Base-by-base conservation (phyloP, 2,329 filamentous ascomycete species). In the Arthrobotrys sphaeroides region DNA sequence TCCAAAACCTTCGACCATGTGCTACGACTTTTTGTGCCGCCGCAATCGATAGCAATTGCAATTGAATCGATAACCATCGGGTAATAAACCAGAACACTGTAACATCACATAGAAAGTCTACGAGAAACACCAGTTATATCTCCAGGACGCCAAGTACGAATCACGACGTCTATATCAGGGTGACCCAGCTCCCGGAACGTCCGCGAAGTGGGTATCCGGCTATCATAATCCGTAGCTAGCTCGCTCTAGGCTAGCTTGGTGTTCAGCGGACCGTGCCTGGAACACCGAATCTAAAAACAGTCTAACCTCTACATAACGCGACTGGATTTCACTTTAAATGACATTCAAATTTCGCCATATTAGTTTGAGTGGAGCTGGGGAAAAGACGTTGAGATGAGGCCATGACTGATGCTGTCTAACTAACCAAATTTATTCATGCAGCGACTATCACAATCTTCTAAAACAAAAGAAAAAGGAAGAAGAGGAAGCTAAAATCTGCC, bases 321-420 rank as follows among this genome's bases (percentile, higher is more conserved):
- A 40, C 60, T 59, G 45, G 67, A 67, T 62, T 68, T 74, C 36
- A 57, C 61, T 55, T 68, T 67, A 51, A n/a, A 74, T 74, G 62
- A 62, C 70, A 57, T 66, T 61, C 62, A 67, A 74, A 74, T 74
- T 74, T 74, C 70, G 70, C 70, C 70, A 74, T 74, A 74, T 68
- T 74, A 68, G 60, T 38, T 53, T 26, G 38, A 40, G 47, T 67
- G 36, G 47, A 45, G 61, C 55, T 62, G 57, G 28, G 59, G 43
- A 61, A 42, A 53, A 67, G 40, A 45, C 65, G 66, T 61, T 69
- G 62, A 38, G 55, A 61, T 53, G 43, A 47, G 65, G 51, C 51
- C 51, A 55, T 55, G 51, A 22, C 51, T 31, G 36, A 62, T 47
- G 57, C 26, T 45, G 28, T 47, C 36, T 45, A 62, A 62, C 40